Conservation (phyloP, 2,329 filamentous ascomycete species). For the Lachnellula arida region DNA sequence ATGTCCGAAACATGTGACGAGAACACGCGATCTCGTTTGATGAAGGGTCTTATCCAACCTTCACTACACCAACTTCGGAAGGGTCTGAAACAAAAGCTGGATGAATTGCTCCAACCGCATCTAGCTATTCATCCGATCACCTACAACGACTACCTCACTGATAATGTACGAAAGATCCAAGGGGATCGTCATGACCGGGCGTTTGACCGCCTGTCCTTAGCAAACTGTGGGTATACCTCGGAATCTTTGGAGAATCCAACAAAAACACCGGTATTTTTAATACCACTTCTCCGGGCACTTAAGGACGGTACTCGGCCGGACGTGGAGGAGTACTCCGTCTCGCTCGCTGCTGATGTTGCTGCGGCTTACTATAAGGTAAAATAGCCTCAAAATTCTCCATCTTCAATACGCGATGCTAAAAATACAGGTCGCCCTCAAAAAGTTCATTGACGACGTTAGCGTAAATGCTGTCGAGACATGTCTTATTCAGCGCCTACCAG, state of each 20-base stretch:
- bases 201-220: not conserved
- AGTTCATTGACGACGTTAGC: constrained; percentile 9
- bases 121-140: constrained; percentile 8
- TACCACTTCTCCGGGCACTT: not conserved
- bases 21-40: constrained; percentile 8
- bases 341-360: constrained; percentile 7
- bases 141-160: constrained; percentile 7
- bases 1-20: constrained; percentile 7
- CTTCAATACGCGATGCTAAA: not conserved
- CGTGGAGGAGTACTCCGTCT: constrained; percentile 6
- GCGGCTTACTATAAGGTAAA: constrained; percentile 7
- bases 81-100: not conserved
- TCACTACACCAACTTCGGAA: constrained; percentile 1
- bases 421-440: constrained; percentile 8
- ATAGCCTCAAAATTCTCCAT: not conserved
- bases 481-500: constrained; percentile 6
- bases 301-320: constrained; percentile 4
- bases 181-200: not conserved
- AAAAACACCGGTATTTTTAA: not conserved
- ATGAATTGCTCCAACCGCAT: constrained; percentile 6
- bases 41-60: constrained; percentile 4
- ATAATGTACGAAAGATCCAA: constrained; percentile 5
- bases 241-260: not conserved
- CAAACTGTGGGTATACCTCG: not conserved
- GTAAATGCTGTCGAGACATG: constrained; percentile 9